Conservation (phyloP, 129 eudicot species). For the Solidago caesia region DNA sequence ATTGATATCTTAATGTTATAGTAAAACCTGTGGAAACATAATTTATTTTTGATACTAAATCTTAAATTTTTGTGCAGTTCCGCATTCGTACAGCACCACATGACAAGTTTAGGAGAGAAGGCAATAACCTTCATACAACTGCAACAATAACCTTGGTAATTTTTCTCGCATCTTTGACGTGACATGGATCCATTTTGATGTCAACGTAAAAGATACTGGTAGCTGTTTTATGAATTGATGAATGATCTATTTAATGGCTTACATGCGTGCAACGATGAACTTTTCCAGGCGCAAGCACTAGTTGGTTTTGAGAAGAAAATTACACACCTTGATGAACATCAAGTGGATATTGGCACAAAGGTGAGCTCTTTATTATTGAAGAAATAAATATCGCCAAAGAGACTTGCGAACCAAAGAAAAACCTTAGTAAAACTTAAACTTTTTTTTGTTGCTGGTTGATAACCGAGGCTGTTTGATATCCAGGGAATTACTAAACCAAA, state of each 20-base stretch:
- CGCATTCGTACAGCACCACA: slow-evolving; percentile 92
- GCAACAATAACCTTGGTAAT: slow-evolving; percentile 85
- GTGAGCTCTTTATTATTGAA: slow-evolving; percentile 23
- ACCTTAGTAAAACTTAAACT: neutral
- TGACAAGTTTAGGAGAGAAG: slow-evolving; percentile 80
- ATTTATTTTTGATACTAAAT: slow-evolving; percentile 1
- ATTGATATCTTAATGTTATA: slow-evolving; percentile 2
- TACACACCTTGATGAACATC: slow-evolving; percentile 86
- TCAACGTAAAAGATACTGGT: no score
- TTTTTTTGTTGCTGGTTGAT: neutral
- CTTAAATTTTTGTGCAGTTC: slow-evolving; percentile 46
- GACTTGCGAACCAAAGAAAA: neutral
- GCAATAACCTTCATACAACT: slow-evolving; percentile 76
- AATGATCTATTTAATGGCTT: neutral
- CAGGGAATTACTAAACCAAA: slow-evolving; percentile 91
- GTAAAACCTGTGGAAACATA: neutral
- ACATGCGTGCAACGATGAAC: neutral
- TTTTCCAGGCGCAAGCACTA: slow-evolving; percentile 81
- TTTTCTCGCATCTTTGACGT: neutral
- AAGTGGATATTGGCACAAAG: slow-evolving; percentile 75
- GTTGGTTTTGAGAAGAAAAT: slow-evolving; percentile 89
- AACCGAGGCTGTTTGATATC: neutral
- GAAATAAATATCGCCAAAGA: neutral
- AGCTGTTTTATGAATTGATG: no score
- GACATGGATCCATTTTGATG: no score